Evolutionary conservation across 345 rosid genomes (phyloP), one percentile per base, ranked within the genome.

Genomic region (Murraya paniculata): DNA sequence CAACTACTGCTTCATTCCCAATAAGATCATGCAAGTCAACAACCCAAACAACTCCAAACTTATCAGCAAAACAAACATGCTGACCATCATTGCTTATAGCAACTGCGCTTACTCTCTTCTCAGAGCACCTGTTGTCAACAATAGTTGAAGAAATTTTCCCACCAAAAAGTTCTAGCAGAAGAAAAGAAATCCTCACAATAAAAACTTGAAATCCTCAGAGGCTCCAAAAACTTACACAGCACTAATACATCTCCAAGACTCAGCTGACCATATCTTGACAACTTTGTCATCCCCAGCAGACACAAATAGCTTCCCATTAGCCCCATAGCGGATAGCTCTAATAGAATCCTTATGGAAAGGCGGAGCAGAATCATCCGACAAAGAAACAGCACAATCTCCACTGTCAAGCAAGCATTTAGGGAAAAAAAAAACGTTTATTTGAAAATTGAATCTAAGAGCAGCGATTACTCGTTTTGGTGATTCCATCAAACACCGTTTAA

Each of bases 31-130:
- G 86, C 39, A 89, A 77, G 80, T 84, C 87, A 81, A 91, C 87
- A 80, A 89, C 94, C 98, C 99, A 91, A 73, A 94, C 97, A 84
- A 89, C 96, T 86, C 98, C 98, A 82, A 97, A 97, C 83, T 94
- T 94, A 80, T 97, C 98, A 72, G 98, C 94, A 79, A 88, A 97
- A 75, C 98, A 94, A 73, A 90, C 92, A 85, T 88, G 72, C 61
- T 77, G 81, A 30, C 88, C 94, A 79, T 92, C 90, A 35, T 85
- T 78, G 82, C 93, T 90, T 77, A 97, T 75, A 62, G 97, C 91
- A 80, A 93, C 86, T 6, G 98, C 94, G 31, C 83, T 92, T 80
- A 92, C 98, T 93, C 95, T 91, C 91, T 97, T 97, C 84, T 97
- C 98, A 64, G 96, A 90, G 30, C 71, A 87, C 78, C 99, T 93